Conservation (phyloP, 106 monocot species). For the Dendrobium catenatum region DNA sequence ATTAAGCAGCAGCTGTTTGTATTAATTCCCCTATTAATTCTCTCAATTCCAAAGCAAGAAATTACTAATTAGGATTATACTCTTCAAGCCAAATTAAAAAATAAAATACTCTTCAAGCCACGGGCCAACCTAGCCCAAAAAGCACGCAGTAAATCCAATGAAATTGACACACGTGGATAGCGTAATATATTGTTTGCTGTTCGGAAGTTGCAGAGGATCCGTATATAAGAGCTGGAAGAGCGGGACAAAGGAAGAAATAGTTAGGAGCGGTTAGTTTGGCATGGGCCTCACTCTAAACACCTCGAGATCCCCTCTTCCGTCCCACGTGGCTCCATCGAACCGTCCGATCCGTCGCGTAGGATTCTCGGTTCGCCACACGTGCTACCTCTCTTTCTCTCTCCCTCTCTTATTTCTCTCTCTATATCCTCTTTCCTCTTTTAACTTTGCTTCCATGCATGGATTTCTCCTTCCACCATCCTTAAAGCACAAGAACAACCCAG, state of each 20-base stretch:
- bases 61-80: too few relatives aligned
- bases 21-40: too few relatives aligned
- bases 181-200: too few relatives aligned
- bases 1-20: too few relatives aligned
- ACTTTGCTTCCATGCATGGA: conserved; percentile 21
- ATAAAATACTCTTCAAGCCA: too few relatives aligned
- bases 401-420: not conserved
- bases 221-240: not conserved
- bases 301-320: conserved; percentile 6
- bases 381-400: not conserved
- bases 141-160: too few relatives aligned
- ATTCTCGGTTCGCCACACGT: conserved; percentile 1
- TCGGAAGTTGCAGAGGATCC: too few relatives aligned
- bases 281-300: not conserved
- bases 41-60: too few relatives aligned
- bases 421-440: not conserved
- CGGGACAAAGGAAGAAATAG: not conserved
- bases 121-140: too few relatives aligned
- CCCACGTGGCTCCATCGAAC: conserved; percentile 1
- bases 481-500: not conserved
- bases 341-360: conserved; percentile 7
- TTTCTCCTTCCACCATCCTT: conserved; percentile 9
- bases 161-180: too few relatives aligned
- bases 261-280: conserved; percentile 7
- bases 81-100: too few relatives aligned